phyloP scores from a whole-genome alignment of 257 asterid genomes.

The Solanum chmielewskii region DNA sequence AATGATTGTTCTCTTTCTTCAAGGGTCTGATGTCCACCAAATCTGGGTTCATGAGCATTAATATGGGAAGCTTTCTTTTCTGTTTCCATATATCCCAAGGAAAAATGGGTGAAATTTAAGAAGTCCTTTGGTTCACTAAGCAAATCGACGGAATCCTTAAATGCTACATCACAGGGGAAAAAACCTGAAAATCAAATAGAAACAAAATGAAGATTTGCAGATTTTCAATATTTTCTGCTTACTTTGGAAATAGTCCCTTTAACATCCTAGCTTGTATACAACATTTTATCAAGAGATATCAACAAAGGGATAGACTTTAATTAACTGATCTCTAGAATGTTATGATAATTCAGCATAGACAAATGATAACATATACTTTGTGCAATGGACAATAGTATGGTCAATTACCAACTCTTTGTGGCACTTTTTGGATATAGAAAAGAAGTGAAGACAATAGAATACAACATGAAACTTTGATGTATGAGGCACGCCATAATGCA shows the following conservation, averaged over 20 bases:
- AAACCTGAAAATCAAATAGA: constrained; percentile 38
- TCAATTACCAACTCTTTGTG: background rate
- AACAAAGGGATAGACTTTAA: background rate
- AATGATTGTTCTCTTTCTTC: constrained; percentile 67
- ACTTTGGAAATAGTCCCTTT: background rate
- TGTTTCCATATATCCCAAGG: constrained; percentile 54
- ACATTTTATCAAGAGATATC: background rate
- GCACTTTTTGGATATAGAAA: background rate
- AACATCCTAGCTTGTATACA: background rate
- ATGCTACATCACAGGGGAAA: constrained; percentile 62
- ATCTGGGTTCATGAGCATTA: constrained; percentile 34
- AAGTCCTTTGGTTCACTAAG: constrained; percentile 65
- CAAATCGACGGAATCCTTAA: constrained; percentile 50
- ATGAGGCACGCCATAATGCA: background rate
- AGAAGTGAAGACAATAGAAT: background rate
- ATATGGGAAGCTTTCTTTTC: constrained; percentile 27
- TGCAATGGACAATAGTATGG: background rate
- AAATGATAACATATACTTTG: background rate
- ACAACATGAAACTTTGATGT: background rate
- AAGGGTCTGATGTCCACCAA: constrained; percentile 84
- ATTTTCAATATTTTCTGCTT: background rate
- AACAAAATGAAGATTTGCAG: background rate
- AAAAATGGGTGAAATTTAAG: constrained; percentile 49
- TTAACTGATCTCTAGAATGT: background rate
- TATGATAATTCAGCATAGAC: background rate